phyloP scores from a whole-genome alignment of 805 yeast genomes.

The Yarrowia yakushimensis region DNA sequence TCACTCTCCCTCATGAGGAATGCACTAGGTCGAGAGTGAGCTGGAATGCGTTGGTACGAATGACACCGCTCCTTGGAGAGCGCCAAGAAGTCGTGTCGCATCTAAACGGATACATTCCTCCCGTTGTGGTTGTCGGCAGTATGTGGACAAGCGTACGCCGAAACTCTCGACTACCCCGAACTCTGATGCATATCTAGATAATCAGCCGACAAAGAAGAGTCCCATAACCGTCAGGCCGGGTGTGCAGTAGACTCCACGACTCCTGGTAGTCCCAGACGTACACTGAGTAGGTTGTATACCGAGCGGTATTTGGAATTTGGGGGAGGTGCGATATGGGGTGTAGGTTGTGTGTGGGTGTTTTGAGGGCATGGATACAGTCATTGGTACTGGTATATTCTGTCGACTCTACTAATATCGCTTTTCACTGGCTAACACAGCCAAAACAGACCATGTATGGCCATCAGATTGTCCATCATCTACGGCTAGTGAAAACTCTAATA shows the following conservation, averaged over 20 bases:
- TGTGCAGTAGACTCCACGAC: neutral
- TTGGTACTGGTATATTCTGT: too few relatives aligned
- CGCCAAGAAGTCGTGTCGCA: too few relatives aligned
- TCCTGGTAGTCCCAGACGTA: neutral
- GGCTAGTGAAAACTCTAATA: neutral
- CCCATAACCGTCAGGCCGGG: neutral
- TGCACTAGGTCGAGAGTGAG: too few relatives aligned
- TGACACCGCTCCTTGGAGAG: too few relatives aligned
- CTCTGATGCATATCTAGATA: constrained; percentile 20
- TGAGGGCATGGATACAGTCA: too few relatives aligned
- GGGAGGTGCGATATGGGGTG: too few relatives aligned
- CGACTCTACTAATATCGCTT: too few relatives aligned
- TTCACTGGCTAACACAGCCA: too few relatives aligned
- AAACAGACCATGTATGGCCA: neutral
- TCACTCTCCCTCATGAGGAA: too few relatives aligned
- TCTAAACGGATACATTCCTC: neutral
- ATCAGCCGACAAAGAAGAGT: constrained; percentile 2
- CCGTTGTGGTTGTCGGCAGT: neutral
- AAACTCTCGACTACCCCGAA: constrained; percentile 2
- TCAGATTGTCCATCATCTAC: neutral
- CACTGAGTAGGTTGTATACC: constrained; percentile 14
- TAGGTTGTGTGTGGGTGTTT: too few relatives aligned
- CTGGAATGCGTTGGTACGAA: too few relatives aligned
- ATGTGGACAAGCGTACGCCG: neutral
- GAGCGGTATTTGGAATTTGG: neutral